Conservation (phyloP, 1,284 basidiomycete species). For the Hemileia vastatrix region DNA sequence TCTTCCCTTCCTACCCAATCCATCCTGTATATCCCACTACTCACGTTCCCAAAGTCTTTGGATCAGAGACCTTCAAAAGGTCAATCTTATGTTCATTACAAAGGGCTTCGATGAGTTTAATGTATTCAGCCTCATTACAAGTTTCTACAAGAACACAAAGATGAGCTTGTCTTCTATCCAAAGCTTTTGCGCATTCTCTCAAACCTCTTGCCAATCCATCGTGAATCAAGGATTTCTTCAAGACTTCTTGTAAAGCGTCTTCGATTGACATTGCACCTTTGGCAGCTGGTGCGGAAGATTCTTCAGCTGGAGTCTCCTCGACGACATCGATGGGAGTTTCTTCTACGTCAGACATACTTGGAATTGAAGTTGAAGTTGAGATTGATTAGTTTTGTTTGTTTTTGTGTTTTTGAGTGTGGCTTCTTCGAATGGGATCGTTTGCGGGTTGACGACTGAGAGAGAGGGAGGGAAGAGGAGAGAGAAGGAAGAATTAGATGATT, state of each 20-base stretch:
- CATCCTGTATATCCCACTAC: not conserved
- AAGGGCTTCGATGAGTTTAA: conserved; percentile 99
- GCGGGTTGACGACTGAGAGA: too few species aligned
- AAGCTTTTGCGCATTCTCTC: conserved; percentile 92
- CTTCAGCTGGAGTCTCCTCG: conserved; percentile 12
- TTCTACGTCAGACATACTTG: conserved; percentile 43
- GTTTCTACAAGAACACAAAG: conserved; percentile 98
- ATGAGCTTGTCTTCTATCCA: conserved; percentile 98
- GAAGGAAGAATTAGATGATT: too few species aligned
- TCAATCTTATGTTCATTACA: conserved; percentile 99
- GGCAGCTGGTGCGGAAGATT: not conserved
- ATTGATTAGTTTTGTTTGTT: too few species aligned
- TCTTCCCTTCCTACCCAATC: not conserved
- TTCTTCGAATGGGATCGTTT: conserved; percentile 39
- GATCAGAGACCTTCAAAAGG: conserved; percentile 94
- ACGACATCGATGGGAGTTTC: conserved; percentile 34
- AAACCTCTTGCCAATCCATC: conserved; percentile 97
- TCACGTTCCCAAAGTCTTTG: conserved; percentile 93
- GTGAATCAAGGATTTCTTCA: conserved; percentile 93
- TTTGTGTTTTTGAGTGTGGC: conserved; percentile 27
- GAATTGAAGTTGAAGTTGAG: conserved; percentile 1
- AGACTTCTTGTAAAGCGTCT: conserved; percentile 64
- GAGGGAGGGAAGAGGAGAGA: too few species aligned
- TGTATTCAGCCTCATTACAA: conserved; percentile 97
- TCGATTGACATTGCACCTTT: not conserved